These are phyloP conservation scores for Candida patagonica DNA, from an alignment of 805 yeast species.

Conservation along the genomic window DNA sequence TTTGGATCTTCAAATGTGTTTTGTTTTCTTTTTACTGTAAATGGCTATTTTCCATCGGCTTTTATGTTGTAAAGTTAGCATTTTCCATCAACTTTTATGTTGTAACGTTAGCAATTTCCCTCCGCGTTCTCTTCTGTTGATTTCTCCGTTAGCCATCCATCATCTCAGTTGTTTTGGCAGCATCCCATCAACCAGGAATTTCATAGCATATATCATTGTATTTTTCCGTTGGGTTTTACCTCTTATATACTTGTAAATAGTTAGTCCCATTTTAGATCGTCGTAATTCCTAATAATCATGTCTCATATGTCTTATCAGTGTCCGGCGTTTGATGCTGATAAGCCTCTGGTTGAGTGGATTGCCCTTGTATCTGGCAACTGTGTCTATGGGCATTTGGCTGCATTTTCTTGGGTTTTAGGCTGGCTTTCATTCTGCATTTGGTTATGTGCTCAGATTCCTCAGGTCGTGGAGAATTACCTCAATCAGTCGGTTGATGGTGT, in stretches of 20 bases:
- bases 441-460: slow-evolving; percentile 71
- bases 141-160: too few species aligned
- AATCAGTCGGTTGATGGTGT: slow-evolving; percentile 60
- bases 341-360: slow-evolving; percentile 20
- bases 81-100: too few species aligned
- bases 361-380: slow-evolving; percentile 19
- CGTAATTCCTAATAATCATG: background rate
- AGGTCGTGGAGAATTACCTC: slow-evolving; percentile 49
- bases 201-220: background rate
- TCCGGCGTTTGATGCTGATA: slow-evolving; percentile 22
- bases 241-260: too few species aligned
- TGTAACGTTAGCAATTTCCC: too few species aligned
- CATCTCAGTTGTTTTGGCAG: too few species aligned
- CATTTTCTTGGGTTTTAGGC: slow-evolving; percentile 18
- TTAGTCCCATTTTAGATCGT: too few species aligned
- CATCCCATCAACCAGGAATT: too few species aligned
- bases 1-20: too few species aligned
- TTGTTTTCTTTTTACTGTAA: too few species aligned
- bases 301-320: slow-evolving; percentile 9
- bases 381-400: slow-evolving; percentile 21
- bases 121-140: too few species aligned
- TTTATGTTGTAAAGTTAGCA: too few species aligned
- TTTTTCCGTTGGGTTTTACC: background rate
- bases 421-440: slow-evolving; percentile 36
- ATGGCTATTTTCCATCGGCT: too few species aligned